Evolutionary conservation across 805 yeast species (phyloP), one percentile per base, ranked within the genome.

Genomic region (Komagataella phaffii): DNA sequence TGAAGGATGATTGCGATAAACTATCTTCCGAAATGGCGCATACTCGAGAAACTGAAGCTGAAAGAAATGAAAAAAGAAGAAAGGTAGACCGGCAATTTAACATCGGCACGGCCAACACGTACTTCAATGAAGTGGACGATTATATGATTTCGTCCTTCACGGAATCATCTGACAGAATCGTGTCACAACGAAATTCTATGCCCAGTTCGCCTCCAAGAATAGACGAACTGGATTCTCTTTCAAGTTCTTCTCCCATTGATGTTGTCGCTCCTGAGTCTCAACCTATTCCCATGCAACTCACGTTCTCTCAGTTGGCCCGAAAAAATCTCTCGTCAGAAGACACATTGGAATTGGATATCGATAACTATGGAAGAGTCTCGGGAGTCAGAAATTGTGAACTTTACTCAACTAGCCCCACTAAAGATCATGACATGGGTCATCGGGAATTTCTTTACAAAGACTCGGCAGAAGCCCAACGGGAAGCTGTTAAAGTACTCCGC

Each of bases 401-500:
- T 6, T 30, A 30, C n/a, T 30, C 40, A 5, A 30, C 40, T 10
- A 30, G 40, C 12, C 40, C 40, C 12, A 30, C 40, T 10, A 30
- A 10, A 30, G 40, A 30, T 30, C 40, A 30, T 30, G 40, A 30
- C 40, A 30, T 30, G 14, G 40, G 40, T 3, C 40, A 30, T 30
- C 8, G 40, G 40, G 40, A 30, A 10, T 30, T 30, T 30, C 40
- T 30, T 10, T 30, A 58, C 45, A 55, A 49, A 51, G 62, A 58
- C 51, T 47, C 57, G 52, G 53, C 57, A 4, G 51, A 44, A 8
- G 57, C 63, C 3, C 55, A 57, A 43, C 49, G 56, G 7, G 59
- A 60, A 4, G 81, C 81, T 0, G 57, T 74, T 17, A 67, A 68
- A 3, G 61, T 69, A 3, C 71, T 80, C 14, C 63, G 73, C 10